Conservation (phyloP, 73 alveolate species). For the Uronychia setigera region DNA sequence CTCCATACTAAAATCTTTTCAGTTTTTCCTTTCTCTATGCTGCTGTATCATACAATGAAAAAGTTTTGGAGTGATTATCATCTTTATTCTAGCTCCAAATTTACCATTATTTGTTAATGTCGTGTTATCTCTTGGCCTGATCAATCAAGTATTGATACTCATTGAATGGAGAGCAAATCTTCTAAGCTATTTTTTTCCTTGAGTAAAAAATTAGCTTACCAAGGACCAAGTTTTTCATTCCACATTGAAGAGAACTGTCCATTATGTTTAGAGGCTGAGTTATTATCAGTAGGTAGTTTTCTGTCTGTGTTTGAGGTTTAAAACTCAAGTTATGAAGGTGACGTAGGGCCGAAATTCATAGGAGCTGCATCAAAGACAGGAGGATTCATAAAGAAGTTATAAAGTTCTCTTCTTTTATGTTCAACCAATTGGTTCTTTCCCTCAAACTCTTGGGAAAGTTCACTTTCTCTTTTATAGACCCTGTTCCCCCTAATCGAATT, state of each 20-base stretch:
- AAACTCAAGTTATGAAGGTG: background rate
- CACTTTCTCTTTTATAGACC: too few species aligned
- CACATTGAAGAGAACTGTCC: background rate
- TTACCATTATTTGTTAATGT: background rate
- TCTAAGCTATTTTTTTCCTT: background rate
- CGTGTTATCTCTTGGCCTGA: background rate
- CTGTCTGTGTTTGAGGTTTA: too few species aligned
- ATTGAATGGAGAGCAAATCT: background rate
- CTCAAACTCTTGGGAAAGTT: too few species aligned
- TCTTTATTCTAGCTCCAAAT: background rate
- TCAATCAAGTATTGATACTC: background rate
- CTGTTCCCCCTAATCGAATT: too few species aligned
- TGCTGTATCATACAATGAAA: background rate
- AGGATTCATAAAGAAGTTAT: background rate
- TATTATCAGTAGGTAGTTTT: background rate
- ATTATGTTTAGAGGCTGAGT: background rate
- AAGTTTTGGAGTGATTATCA: background rate
- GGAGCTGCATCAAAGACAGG: background rate
- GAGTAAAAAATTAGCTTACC: background rate
- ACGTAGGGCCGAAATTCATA: background rate
- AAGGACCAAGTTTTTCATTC: background rate
- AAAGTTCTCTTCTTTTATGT: background rate
- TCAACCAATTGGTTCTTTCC: background rate
- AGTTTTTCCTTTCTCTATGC: background rate
- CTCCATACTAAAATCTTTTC: background rate